Evolutionary conservation across 805 yeast genomes (phyloP), one percentile per base, ranked within the genome.

Genomic region (Metschnikowia lachancei): DNA sequence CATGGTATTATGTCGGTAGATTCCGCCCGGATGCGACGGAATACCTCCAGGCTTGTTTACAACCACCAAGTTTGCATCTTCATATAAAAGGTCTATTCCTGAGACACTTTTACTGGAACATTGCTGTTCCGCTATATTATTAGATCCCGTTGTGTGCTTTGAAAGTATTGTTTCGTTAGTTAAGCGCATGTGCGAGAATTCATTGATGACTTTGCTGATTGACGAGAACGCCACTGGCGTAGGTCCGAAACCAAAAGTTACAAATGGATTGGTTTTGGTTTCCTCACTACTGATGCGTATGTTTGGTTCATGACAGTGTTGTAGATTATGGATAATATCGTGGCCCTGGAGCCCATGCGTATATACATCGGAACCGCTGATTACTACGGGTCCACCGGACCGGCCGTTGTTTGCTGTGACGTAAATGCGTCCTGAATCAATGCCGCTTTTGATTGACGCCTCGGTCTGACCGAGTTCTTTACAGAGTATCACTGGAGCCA

Each of bases 11-110:
- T 66, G 64, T 29, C 59, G 49, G 52, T 71, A 76, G 33, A 64
- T 70, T 7, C 76, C 73, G 0, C 76, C 66, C 0, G 83, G 81
- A 52, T 78, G 83, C 0, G 80, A 76, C 1, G 83, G 81, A 2
- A 77, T 61, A 0, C 83, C 83, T 0, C 71, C 62, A 0, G 82
- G 82, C 49, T 78, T 78, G 52, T 75, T 63, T 2, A 77, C 70
- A 20, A 78, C 80, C 13, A 77, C 20, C 0, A 72, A 26, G 7
- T 65, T 60, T 3, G 58, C 60, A 49, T 72, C 70, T 48, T 74
- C 67, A 53, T 56, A 63, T 0, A 78, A 53, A 1, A 72, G 59
- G 14, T 35, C 36, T 13, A 43, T 36, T 18, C 30, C 32, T n/a
- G 47, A 18, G n/a, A 12, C 14, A 4, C 22, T 28, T 16, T n/a